A percentile compares a stretch with the other conserved stretches of the same genome.
Conservation (phyloP, 2,329 filamentous ascomycete species). For the Botrytis tulipae region DNA sequence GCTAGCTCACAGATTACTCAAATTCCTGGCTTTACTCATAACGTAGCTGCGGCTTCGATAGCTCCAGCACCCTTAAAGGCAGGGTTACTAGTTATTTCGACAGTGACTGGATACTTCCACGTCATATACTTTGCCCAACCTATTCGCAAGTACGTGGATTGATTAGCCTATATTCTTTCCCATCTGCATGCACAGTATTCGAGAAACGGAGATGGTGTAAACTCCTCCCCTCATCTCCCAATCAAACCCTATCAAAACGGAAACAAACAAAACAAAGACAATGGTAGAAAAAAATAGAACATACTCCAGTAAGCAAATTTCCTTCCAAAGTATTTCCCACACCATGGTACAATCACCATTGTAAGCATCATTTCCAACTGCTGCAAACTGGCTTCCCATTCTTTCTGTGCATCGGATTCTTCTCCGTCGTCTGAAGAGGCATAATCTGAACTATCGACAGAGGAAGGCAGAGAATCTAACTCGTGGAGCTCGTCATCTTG, state of each 20-base stretch:
- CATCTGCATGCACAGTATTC: neutral
- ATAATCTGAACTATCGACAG: slow-evolving; percentile 48
- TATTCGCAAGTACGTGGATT: slow-evolving; percentile 41
- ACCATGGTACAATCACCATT: slow-evolving; percentile 91
- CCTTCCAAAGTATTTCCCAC: slow-evolving; percentile 91
- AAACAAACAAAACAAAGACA: neutral
- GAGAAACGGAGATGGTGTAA: neutral
- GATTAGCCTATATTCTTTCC: slow-evolving; percentile 1
- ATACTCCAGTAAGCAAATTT: slow-evolving; percentile 96
- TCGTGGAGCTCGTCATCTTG: slow-evolving; percentile 50
- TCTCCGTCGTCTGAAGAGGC: slow-evolving; percentile 45
- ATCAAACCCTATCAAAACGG: neutral
- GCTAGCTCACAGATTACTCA: neutral
- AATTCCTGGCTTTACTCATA: slow-evolving; percentile 24
- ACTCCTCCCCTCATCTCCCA: neutral
- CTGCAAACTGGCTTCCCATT: slow-evolving; percentile 93
- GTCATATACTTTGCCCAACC: slow-evolving; percentile 94
- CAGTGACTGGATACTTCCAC: slow-evolving; percentile 84
- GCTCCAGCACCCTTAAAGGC: slow-evolving; percentile 62
- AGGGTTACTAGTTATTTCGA: slow-evolving; percentile 62
- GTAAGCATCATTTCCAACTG: slow-evolving; percentile 90
- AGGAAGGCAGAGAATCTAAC: slow-evolving; percentile 61
- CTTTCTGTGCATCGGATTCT: slow-evolving; percentile 82
- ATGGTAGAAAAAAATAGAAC: slow-evolving; percentile 39
- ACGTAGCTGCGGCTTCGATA: slow-evolving; percentile 53